A percentile compares a stretch with the other conserved stretches of the same genome.
phyloP scores from a whole-genome alignment of 1,284 basidiomycete genomes.

The Sphaerobolus stellatus region DNA sequence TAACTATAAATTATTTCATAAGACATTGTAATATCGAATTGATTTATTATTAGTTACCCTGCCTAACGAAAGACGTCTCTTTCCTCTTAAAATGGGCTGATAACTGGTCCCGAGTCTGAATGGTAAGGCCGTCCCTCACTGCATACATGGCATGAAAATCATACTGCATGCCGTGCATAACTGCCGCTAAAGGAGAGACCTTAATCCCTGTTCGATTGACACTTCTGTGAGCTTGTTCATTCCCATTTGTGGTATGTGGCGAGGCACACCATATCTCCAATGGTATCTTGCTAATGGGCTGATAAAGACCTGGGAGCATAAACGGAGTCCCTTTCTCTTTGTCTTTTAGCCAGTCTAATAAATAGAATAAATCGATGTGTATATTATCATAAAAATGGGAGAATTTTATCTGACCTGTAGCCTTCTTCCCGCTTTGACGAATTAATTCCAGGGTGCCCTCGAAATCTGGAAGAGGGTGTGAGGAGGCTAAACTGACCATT shows the following conservation, averaged over 20 bases:
- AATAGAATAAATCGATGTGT: too few relatives aligned
- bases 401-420: conserved; percentile 14
- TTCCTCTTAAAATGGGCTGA: too few relatives aligned
- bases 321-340: conserved; percentile 18
- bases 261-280: conserved; percentile 23
- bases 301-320: conserved; percentile 23
- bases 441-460: conserved; percentile 20
- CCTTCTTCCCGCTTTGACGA: conserved; percentile 17
- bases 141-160: conserved; percentile 15
- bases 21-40: too few relatives aligned
- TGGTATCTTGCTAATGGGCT: conserved; percentile 23
- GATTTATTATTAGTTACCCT: too few relatives aligned
- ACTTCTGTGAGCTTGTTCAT: conserved; percentile 25
- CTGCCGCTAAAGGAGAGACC: conserved; percentile 24
- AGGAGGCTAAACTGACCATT: conserved; percentile 25
- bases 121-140: too few relatives aligned
- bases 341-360: conserved; percentile 26
- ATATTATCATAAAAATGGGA: not conserved
- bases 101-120: too few relatives aligned
- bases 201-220: conserved; percentile 23
- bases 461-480: conserved; percentile 20
- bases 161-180: conserved; percentile 24
- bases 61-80: too few relatives aligned
- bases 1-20: too few relatives aligned
- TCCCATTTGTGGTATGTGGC: conserved; percentile 24